These are phyloP conservation scores for Chalciporus piperatoides DNA, from an alignment of 1,284 basidiomycete genomes.

Conservation along the genomic window DNA sequence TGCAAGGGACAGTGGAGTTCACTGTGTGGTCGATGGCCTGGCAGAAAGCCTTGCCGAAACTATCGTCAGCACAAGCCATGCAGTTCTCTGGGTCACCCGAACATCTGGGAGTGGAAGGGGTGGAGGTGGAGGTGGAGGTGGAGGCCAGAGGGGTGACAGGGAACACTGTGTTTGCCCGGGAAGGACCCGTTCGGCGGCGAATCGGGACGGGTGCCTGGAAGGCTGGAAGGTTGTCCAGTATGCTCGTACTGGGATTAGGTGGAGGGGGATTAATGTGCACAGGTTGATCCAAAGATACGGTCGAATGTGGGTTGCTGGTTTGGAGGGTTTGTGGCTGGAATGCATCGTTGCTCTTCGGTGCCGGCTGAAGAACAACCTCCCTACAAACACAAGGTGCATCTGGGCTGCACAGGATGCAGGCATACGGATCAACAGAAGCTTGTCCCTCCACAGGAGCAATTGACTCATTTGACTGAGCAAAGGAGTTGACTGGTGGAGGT, in stretches of 20 bases:
- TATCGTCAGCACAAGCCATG: slow-evolving; percentile 73
- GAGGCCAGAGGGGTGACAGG: slow-evolving; percentile 38
- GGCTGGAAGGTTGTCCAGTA: slow-evolving; percentile 71
- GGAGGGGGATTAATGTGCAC: slow-evolving; percentile 14
- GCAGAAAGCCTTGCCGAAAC: slow-evolving; percentile 85
- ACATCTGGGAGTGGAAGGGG: slow-evolving; percentile 33
- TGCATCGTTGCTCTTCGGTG: slow-evolving; percentile 12
- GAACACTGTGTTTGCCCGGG: slow-evolving; percentile 48
- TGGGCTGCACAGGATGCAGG: slow-evolving; percentile 70
- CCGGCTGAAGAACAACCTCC: slow-evolving; percentile 53
- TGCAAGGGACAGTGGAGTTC: slow-evolving; percentile 46
- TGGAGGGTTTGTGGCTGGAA: slow-evolving; percentile 14
- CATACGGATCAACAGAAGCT: slow-evolving; percentile 29
- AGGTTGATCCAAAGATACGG: slow-evolving; percentile 25
- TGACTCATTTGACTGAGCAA: slow-evolving; percentile 24
- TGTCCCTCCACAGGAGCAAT: slow-evolving; percentile 25
- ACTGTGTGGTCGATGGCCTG: slow-evolving; percentile 65
- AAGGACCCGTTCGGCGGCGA: slow-evolving; percentile 47
- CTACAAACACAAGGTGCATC: slow-evolving; percentile 71
- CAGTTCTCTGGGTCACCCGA: slow-evolving; percentile 68
- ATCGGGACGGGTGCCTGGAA: slow-evolving; percentile 77
- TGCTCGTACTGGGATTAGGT: slow-evolving; percentile 38
- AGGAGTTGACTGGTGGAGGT: slow-evolving; percentile 10
- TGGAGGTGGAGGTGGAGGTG: slow-evolving; percentile 18
- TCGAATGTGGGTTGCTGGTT: slow-evolving; percentile 21